Evolutionary conservation across 2,329 filamentous ascomycete genomes (phyloP), one percentile per base, ranked within the genome.

Genomic region (Aspergillus nomiae): DNA sequence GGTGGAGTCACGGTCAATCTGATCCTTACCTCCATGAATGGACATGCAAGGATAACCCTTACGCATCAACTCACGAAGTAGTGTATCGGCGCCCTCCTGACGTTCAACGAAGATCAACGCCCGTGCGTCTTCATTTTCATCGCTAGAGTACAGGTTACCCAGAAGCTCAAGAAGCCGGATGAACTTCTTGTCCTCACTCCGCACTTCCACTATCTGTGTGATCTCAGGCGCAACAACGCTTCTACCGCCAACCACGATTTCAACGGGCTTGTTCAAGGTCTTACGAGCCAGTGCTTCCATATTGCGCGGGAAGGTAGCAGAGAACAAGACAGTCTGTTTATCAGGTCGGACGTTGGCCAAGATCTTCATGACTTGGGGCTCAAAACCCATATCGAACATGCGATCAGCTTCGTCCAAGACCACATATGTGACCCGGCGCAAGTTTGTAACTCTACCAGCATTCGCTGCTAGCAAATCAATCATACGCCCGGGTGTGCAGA

Each of bases 301-400:
- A 67, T 94, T 94, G 54, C 91, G 89, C 24, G 95, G 95, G 84
- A 98, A 97, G 0, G 95, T 99, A 4, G 95, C 95, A 0, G 95
- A 98, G 77, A 98, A 99, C 28, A 98, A 85, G 58, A 98, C 93
- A 0, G 93, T 97, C 76, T 99, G 95, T 57, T 92, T 89, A 75
- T 97, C 92, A 0, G 95, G 94, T 55, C 95, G 90, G 76, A 97
- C 91, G 72, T 95, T 97, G 68, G 89, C 88, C 74, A 98, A 89
- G 63, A 99, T 95, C 78, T 96, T 97, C 88, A 95, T 95, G 59
- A 99, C 94, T 77, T 99, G 95, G 2, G 95, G 94, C 79, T 97
- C 94, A 74, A 99, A 99, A 16, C 95, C 95, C 95, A 99, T 98
- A 77, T 99, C 95, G 75, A 98, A 97, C 95, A 99, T 98, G 65